Base-by-base conservation (phyloP, 2,329 filamentous ascomycete genomes). In the Talaromyces sp. region DNA sequence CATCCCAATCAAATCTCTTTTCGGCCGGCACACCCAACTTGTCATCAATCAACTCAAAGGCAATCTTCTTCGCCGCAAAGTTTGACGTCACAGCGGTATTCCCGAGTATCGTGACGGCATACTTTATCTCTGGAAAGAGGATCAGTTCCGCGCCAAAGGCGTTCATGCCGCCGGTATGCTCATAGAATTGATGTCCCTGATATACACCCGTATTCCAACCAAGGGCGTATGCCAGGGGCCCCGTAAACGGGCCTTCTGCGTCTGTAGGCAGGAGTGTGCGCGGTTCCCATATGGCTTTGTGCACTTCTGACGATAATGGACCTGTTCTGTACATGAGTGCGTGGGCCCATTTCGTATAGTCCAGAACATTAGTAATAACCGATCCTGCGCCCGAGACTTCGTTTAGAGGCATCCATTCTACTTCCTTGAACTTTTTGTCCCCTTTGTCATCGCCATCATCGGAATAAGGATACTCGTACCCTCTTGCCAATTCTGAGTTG, bases 301-400 rank as follows among this genome's bases (percentile, higher is more conserved):
- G 54, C 13, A 54, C 19, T 41, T 61, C 3, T 43, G 58, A 4
- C 67, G 63, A 63, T 76, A 70, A n/a, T 71, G 77, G 58, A 76
- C 73, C 41, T 75, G 75, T 41, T 68, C 74, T 50, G 19, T 45
- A 65, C 71, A 87, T 72, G 27, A 86, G 73, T 22, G 80, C 82
- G 31, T 75, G 74, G 2, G 86, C 68, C 85, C 85, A 88, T 68
- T 79, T 81, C 7, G 77, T 73, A 68, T 79, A 81, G 65, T 81
- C 79, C 0, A 71, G 39, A 5, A 80, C 77, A 31, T 73, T 79
- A 0, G 74, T 79, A 52, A 75, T 71, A 6, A 70, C 59, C 2
- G 66, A 58, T 1, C 72, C 73, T 19, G 73, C 73, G 17, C 64
- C 64, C 2, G 64, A 62, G 13, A 62, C 15, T 35, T 62, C 64